Base-by-base conservation (phyloP, 148 eudicot species). In the Rhododendron mucronatum region DNA sequence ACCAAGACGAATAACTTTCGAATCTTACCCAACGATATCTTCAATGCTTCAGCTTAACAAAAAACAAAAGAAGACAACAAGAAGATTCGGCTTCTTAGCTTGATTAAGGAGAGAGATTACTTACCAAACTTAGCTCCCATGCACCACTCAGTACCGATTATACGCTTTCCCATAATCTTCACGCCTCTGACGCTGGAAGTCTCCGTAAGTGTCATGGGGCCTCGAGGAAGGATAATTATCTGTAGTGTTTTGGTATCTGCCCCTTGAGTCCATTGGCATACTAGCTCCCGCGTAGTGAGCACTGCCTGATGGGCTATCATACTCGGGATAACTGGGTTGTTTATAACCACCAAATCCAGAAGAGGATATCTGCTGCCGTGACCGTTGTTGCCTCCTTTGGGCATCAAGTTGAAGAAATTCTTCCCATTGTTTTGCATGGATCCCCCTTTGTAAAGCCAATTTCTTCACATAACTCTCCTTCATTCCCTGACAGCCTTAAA, bases 341-440 rank as follows among this genome's bases (percentile, higher is more conserved):
- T 91, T 92, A 87, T 95, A 94, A 89, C 91, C 92, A 90, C 92
- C 92, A 86, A 89, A 92, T 33, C 53, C 92, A 59, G 95, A 86
- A 86, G 87, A 75, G 11, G 95, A 65, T 85, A 94, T 85, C 8
- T 88, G 95, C 67, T 90, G 96, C 44, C 87, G 89, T 33, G 87
- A 84, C 85, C 82, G 87, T 37, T 93, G 94, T 82, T 91, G 94
- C 88, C 89, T 91, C 86, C 92, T 96, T 83, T 89, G 92, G 35
- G 90, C 90, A 86, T 93, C 94, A 39, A 83, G 61, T 71, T 85
- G 92, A 88, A 96, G 94, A 87, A 96, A 96, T 84, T 94, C 98
- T 53, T 95, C 98, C 98, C 98, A 95, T 74, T 93, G 94, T 78
- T 91, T 93, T 69, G 94, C 92, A 89, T 96, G 98, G 71, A 89